Evolutionary conservation across 176 grass and related monocot species (phyloP).

Genomic region (Echinochloa phyllopogon): DNA sequence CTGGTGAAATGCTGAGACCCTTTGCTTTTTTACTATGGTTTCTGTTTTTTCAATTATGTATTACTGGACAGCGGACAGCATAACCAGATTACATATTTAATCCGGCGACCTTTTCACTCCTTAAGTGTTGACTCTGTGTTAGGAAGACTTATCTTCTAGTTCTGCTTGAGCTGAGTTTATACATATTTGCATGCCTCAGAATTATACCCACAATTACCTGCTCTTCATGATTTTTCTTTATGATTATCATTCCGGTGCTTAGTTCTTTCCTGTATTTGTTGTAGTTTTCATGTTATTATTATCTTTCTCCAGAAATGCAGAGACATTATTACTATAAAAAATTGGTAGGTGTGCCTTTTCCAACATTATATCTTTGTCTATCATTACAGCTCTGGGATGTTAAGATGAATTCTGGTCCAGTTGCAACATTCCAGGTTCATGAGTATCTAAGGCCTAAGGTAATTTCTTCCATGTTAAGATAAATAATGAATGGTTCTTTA

Average conservation of each 20-base stretch:
- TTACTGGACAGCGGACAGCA: not conserved
- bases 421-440: conserved; percentile 91
- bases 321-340: not conserved
- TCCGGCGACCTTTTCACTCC: not conserved
- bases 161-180: conserved; percentile 18
- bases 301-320: conserved; percentile 27
- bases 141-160: not conserved
- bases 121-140: not conserved
- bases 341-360: not conserved
- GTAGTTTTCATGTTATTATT: conserved; percentile 31
- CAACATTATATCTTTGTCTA: conserved; percentile 32
- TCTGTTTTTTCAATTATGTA: conserved; percentile 1
- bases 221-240: not conserved
- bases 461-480: conserved; percentile 50
- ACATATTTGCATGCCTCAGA: conserved; percentile 10
- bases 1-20: not conserved
- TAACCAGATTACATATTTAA: conserved; percentile 15
- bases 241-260: conserved; percentile 6
- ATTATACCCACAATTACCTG: not conserved
- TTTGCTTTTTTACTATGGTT: not conserved
- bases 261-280: conserved; percentile 10
- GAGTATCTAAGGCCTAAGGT: conserved; percentile 98
- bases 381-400: conserved; percentile 89
- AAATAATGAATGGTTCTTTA: conserved; percentile 27
- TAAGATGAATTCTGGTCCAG: conserved; percentile 93